phyloP scores from a whole-genome alignment of 2,329 filamentous ascomycete species.

The Aspergillus ustus region DNA sequence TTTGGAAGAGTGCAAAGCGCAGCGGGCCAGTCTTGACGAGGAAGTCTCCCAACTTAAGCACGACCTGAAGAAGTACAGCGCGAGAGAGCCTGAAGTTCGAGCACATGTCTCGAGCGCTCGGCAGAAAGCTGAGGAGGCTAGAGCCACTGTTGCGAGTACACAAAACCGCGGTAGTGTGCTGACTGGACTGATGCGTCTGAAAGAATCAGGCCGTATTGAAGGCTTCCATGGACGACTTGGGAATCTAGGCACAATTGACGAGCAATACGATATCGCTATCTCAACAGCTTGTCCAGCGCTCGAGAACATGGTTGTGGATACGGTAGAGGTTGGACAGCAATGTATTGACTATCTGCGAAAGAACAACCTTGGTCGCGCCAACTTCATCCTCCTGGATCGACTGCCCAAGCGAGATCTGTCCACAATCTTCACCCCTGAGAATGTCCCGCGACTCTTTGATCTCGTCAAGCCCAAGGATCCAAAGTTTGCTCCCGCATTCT shows the following conservation, averaged over 20 bases:
- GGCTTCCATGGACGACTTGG: constrained; percentile 95
- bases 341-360: constrained; percentile 98
- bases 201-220: constrained; percentile 93
- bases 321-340: constrained; percentile 93
- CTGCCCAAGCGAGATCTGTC: constrained; percentile 78
- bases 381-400: constrained; percentile 95
- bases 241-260: constrained; percentile 90
- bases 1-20: constrained; percentile 73
- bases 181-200: constrained; percentile 88
- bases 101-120: constrained; percentile 85
- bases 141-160: constrained; percentile 83
- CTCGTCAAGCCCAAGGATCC: constrained; percentile 87
- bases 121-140: constrained; percentile 94
- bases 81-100: constrained; percentile 81
- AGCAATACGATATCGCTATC: constrained; percentile 95
- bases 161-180: constrained; percentile 94
- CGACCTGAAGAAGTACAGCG: constrained; percentile 72
- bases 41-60: constrained; percentile 73
- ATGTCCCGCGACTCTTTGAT: constrained; percentile 90
- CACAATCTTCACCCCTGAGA: constrained; percentile 84
- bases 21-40: constrained; percentile 73
- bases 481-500: constrained; percentile 87
- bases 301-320: constrained; percentile 96
- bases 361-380: constrained; percentile 93
- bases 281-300: constrained; percentile 91